phyloP scores from a whole-genome alignment of 805 yeast genomes.

The Wickerhamiella occidentalis region DNA sequence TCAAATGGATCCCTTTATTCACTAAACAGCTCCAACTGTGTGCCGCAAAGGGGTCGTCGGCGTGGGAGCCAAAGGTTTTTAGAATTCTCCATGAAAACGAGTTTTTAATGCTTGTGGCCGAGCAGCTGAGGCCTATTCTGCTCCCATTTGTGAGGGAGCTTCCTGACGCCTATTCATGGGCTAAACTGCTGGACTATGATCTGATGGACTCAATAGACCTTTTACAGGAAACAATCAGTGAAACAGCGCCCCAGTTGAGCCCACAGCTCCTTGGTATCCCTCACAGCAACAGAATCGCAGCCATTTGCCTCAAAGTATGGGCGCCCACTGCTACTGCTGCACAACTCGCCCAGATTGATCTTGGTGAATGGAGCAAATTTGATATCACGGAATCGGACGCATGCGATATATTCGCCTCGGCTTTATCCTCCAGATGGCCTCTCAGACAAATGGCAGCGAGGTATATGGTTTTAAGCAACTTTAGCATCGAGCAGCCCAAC shows the following conservation, averaged over 20 bases:
- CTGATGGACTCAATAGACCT: conserved; percentile 3
- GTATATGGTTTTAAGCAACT: neutral
- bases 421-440: neutral
- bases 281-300: neutral
- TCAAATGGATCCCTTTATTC: neutral
- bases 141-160: neutral
- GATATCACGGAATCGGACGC: neutral
- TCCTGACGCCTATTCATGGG: neutral
- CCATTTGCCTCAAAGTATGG: conserved; percentile 6
- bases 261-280: neutral
- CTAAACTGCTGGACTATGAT: neutral
- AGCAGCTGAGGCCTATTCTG: neutral
- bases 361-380: neutral
- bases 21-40: neutral
- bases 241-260: neutral
- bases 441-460: neutral
- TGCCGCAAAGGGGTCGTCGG: too few relatives aligned
- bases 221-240: neutral
- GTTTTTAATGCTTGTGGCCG: neutral
- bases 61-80: too few relatives aligned
- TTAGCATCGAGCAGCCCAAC: neutral
- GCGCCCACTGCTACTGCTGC: conserved; percentile 3
- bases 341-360: neutral
- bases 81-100: neutral
- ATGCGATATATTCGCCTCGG: neutral